phyloP scores from a whole-genome alignment of 2,329 filamentous ascomycete genomes.

The Byssothecium circinans region DNA sequence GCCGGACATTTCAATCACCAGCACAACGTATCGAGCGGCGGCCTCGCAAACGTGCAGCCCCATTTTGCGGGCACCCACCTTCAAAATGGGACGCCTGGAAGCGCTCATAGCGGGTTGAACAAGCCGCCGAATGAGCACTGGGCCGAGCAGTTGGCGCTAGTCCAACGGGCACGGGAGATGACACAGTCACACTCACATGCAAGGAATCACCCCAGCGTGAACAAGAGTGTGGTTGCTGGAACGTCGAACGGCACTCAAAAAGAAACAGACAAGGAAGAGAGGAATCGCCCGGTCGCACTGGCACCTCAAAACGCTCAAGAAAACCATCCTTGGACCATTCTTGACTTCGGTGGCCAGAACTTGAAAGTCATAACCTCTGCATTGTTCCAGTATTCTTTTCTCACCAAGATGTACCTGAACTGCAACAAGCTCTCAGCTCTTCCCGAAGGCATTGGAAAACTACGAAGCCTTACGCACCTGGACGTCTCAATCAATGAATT shows the following conservation, averaged over 20 bases:
- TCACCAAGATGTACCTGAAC: conserved; percentile 89
- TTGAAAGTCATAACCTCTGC: conserved; percentile 77
- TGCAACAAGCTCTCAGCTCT: conserved; percentile 85
- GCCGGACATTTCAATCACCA: conserved; percentile 63
- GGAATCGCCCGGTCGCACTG: conserved; percentile 68
- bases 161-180: conserved; percentile 72
- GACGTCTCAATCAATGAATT: conserved; percentile 90
- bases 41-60: conserved; percentile 66
- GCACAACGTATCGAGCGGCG: conserved; percentile 61
- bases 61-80: conserved; percentile 62
- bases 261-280: conserved; percentile 57
- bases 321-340: conserved; percentile 82
- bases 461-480: conserved; percentile 79
- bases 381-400: conserved; percentile 83
- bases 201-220: conserved; percentile 68
- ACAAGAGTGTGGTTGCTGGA: conserved; percentile 64
- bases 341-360: conserved; percentile 96
- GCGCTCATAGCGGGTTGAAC: conserved; percentile 58
- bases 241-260: conserved; percentile 53
- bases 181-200: conserved; percentile 75
- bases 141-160: conserved; percentile 82
- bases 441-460: conserved; percentile 77
- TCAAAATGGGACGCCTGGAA: conserved; percentile 61
- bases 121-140: conserved; percentile 73
- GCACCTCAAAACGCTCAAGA: conserved; percentile 42